Evolutionary conservation across 1,284 basidiomycete species (phyloP), one percentile per base, ranked within the genome.

Genomic region (Puccinia hordei): DNA sequence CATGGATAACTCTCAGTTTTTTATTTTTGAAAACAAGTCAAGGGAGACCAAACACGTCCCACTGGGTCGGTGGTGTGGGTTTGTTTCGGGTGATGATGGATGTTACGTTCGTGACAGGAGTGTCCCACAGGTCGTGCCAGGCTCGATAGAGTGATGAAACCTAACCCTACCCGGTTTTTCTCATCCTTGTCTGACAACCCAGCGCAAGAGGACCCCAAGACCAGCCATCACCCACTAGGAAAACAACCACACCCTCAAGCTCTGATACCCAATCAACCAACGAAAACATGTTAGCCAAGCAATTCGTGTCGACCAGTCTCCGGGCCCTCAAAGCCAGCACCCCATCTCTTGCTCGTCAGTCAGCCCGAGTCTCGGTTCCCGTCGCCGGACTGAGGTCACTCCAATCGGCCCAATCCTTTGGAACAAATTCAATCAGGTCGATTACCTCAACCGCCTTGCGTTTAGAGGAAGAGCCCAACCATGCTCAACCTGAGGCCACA

Each of bases 261-360:
- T n/a, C 30, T 2, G 22, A 27, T 24, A 27, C 57, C 13, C 30
- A 15, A 24, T 13, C 24, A 59, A 4, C 30, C n/a, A n/a, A n/a
- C n/a, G n/a, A n/a, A n/a, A 49, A 4, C 44, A 69, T 69, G 66
- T 27, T 69, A 17, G 41, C 44, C 66, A 69, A 69, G 41, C 66
- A 69, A 49, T 30, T 69, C 66, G 44, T 69, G 44, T 51, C 44
- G 15, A 51, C 66, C 44, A 49, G 66, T 69, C 66, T 69, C 15
- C 22, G 66, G 24, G 66, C 66, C 4, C 12, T 69, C 24, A 69
- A 69, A 38, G 44, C 44, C 44, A 44, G 35, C 41, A 17, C 17
- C n/a, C 66, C 17, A 5, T 30, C 66, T 15, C 27, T 33, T 5
- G 44, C 44, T 1, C 66, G 41, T n/a, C n/a, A n/a, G n/a, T n/a